Conservation (phyloP, 306 rosid species). For the Prunus mume region DNA sequence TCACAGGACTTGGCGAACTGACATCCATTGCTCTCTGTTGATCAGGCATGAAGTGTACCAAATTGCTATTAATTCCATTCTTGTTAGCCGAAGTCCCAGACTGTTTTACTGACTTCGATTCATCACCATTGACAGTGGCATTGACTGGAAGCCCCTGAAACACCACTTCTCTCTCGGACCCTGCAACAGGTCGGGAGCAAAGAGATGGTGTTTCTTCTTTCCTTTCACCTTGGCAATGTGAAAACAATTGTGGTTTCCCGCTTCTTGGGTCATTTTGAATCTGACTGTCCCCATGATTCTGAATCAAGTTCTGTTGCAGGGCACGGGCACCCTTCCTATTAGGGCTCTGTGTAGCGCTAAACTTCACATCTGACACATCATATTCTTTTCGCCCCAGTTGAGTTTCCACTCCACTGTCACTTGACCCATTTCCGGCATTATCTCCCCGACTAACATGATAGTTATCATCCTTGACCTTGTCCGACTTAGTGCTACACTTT, state of each 20-base stretch:
- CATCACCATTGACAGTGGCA: slow-evolving; percentile 34
- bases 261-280: slow-evolving; percentile 30
- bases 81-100: slow-evolving; percentile 32
- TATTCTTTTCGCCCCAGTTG: slow-evolving; percentile 31
- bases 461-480: slow-evolving; percentile 33
- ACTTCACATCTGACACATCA: slow-evolving; percentile 41
- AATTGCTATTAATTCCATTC: slow-evolving; percentile 26
- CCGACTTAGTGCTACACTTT: slow-evolving; percentile 20
- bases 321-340: slow-evolving; percentile 27
- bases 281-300: slow-evolving; percentile 37
- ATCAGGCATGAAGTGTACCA: slow-evolving; percentile 34
- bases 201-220: slow-evolving; percentile 31
- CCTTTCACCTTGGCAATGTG: slow-evolving; percentile 28
- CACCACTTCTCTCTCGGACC: slow-evolving; percentile 36
- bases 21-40: slow-evolving; percentile 28
- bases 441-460: slow-evolving; percentile 25
- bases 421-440: slow-evolving; percentile 32
- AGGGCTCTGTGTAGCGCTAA: slow-evolving; percentile 27
- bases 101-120: slow-evolving; percentile 32
- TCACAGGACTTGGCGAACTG: slow-evolving; percentile 40
- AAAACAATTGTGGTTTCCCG: slow-evolving; percentile 37
- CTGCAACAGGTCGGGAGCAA: slow-evolving; percentile 26
- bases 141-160: slow-evolving; percentile 32
- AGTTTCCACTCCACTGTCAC: slow-evolving; percentile 38
- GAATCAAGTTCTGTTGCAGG: slow-evolving; percentile 33